Evolutionary conservation across 1,139 yeast genomes (phyloP).

Genomic region (Meyerozyma carpophila): DNA sequence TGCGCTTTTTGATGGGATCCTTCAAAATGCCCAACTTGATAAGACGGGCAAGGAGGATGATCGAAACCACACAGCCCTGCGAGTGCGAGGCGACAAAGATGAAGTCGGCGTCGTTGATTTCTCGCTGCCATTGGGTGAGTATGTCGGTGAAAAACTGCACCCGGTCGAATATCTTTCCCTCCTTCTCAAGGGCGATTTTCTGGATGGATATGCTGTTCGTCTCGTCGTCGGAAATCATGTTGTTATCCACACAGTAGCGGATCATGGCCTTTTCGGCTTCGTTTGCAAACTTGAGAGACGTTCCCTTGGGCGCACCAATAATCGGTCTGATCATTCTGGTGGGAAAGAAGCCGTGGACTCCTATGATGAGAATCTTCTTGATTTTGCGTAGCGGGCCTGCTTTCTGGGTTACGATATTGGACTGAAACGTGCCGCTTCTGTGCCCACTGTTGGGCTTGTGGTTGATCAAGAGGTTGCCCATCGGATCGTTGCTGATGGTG

Average conservation of each 20-base stretch:
- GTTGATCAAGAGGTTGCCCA: slow-evolving; percentile 42
- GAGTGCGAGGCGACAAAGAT: slow-evolving; percentile 90
- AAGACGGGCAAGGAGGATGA: slow-evolving; percentile 67
- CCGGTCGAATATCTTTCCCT: slow-evolving; percentile 82
- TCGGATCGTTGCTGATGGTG: slow-evolving; percentile 38
- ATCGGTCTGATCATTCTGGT: slow-evolving; percentile 77
- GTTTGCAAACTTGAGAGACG: slow-evolving; percentile 78
- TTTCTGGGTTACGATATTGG: slow-evolving; percentile 27
- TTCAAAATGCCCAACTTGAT: slow-evolving; percentile 65
- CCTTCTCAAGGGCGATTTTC: slow-evolving; percentile 88
- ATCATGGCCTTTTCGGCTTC: slow-evolving; percentile 79
- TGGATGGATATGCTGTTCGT: slow-evolving; percentile 58
- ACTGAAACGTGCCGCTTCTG: slow-evolving; percentile 4
- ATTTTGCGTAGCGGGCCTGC: slow-evolving; percentile 30
- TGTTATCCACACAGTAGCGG: slow-evolving; percentile 63
- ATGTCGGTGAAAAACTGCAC: slow-evolving; percentile 76
- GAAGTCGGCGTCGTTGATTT: slow-evolving; percentile 73
- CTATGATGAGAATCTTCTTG: slow-evolving; percentile 67
- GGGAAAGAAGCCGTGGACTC: slow-evolving; percentile 96
- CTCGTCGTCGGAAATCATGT: slow-evolving; percentile 33
- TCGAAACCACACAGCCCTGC: slow-evolving; percentile 92
- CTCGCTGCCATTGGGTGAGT: slow-evolving; percentile 64
- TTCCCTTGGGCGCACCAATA: slow-evolving; percentile 91
- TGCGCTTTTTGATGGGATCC: slow-evolving; percentile 41
- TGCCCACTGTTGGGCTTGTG: slow-evolving; percentile 12